A percentile compares a stretch with the other conserved stretches of the same genome.
Conservation (phyloP, 176 grass and related monocot genomes). For the Secale cereale region DNA sequence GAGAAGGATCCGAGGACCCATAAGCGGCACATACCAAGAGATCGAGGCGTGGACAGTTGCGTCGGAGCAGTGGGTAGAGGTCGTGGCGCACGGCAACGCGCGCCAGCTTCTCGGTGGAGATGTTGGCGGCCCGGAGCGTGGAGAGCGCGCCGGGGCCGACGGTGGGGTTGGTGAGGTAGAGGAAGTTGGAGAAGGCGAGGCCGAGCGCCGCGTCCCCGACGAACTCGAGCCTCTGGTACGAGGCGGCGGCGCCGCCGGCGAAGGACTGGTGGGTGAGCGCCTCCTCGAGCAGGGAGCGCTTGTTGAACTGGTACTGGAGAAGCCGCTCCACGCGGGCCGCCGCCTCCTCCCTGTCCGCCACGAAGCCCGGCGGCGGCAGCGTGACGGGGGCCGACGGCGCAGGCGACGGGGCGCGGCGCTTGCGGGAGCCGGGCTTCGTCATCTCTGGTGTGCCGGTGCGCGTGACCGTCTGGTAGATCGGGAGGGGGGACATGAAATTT, state of each 20-base stretch:
- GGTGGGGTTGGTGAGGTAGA: conserved; percentile 50
- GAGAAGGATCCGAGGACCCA: background rate
- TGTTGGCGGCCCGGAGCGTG: conserved; percentile 61
- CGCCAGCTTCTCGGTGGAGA: conserved; percentile 82
- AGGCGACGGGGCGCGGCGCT: background rate
- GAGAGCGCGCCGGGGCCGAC: conserved; percentile 56
- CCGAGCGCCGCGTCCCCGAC: conserved; percentile 71
- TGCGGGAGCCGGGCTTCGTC: background rate
- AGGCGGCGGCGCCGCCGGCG: background rate
- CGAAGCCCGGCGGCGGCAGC: conserved; percentile 24
- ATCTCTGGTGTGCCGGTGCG: too few relatives aligned
- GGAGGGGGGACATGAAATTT: too few relatives aligned
- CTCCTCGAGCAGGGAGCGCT: conserved; percentile 53
- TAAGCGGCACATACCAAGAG: conserved; percentile 23
- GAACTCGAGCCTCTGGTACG: conserved; percentile 86
- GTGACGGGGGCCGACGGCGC: background rate
- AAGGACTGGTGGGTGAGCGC: conserved; percentile 80
- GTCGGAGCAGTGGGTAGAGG: conserved; percentile 60
- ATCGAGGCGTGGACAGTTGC: conserved; percentile 62
- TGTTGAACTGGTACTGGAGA: conserved; percentile 54
- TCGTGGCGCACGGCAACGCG: conserved; percentile 60
- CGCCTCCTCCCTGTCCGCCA: conserved; percentile 24
- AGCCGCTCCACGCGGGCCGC: conserved; percentile 41
- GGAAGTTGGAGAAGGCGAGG: conserved; percentile 60
- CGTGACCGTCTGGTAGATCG: background rate